Evolutionary conservation across 495 filamentous ascomycete genomes (phyloP), one percentile per base, ranked within the genome.

Genomic region (Wilcoxina mikolae): DNA sequence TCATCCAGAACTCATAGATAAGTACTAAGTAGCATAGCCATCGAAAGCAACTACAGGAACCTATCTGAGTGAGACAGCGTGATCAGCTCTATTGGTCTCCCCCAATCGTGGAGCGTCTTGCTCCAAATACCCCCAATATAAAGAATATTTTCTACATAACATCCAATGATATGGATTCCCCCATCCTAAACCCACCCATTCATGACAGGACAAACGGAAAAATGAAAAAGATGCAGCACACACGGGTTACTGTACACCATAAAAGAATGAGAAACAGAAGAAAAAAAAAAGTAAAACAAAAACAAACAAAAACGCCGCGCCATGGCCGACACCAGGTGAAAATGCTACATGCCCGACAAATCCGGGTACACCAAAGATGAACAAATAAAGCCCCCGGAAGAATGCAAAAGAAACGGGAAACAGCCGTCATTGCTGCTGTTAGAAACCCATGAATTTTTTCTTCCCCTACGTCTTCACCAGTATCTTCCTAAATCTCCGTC

Each of bases 401-500:
- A 46, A 46, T 24, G 22, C 43, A 46, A 46, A 17, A 18, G 11
- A 17, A 46, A 46, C 15, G 11, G 2, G 11, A 17, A 44, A 44
- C 41, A 44, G 18, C 7, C 41, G 20, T 24, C 22, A 46, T 18
- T 1, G 2, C 11, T 18, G 11, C 3, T 3, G n/a, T 46, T 20
- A 44, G n/a, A 5, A 20, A 12, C 23, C 23, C 15, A 12, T 24
- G 43, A 24, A 17, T 46, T 2, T 20, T 24, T 11, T n/a, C 26
- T 20, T 22, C 11, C 18, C 15, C n/a, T 63, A 64, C 48, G 60
- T 59, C 42, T 64, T 64, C 24, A 64, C 60, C 33, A 64, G 56
- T 26, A 64, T 64, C 43, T 64, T 64, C 50, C 59, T 64, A 28
- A 62, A 64, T 47, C 57, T 62, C 42, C 60, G 55, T 25, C 60